These are phyloP conservation scores for Cornus controversa DNA, from an alignment of 148 eudicot genomes.

Conservation along the genomic window DNA sequence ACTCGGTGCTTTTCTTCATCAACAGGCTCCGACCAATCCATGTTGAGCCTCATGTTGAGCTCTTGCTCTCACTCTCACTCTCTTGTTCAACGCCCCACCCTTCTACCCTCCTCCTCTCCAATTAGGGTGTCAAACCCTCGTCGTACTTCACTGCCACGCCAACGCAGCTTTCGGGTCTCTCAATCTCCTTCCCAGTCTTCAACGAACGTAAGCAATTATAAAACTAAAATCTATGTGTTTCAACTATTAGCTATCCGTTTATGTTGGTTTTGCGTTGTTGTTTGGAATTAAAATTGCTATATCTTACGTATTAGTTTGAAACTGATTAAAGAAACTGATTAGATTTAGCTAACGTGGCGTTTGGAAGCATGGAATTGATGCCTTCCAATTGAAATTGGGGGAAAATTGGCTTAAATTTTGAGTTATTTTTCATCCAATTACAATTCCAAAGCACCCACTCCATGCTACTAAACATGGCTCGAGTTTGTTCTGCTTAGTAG, in stretches of 20 bases:
- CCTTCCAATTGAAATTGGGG: too few species aligned
- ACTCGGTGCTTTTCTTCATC: neutral
- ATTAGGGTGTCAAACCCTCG: slow-evolving; percentile 44
- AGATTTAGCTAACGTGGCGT: neutral
- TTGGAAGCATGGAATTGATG: too few species aligned
- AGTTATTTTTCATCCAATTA: too few species aligned
- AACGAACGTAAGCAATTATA: slow-evolving; percentile 31
- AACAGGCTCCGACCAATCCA: neutral
- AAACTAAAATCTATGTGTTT: neutral
- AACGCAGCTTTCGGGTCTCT: slow-evolving; percentile 33
- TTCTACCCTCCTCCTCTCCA: slow-evolving; percentile 31
- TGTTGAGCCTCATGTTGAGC: slow-evolving; percentile 46
- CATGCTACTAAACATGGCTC: too few species aligned
- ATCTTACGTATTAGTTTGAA: neutral
- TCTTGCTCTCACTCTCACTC: slow-evolving; percentile 47
- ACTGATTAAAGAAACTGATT: too few species aligned
- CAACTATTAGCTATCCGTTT: neutral
- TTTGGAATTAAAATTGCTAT: neutral
- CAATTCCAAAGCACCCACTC: too few species aligned
- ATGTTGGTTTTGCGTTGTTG: neutral
- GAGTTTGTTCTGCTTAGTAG: too few species aligned
- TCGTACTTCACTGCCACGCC: slow-evolving; percentile 24
- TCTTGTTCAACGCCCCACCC: slow-evolving; percentile 41
- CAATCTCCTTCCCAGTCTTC: slow-evolving; percentile 34
- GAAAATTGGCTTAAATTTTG: too few species aligned